Base-by-base conservation (phyloP, 805 yeast genomes). In the Myxozyma nipponensis region DNA sequence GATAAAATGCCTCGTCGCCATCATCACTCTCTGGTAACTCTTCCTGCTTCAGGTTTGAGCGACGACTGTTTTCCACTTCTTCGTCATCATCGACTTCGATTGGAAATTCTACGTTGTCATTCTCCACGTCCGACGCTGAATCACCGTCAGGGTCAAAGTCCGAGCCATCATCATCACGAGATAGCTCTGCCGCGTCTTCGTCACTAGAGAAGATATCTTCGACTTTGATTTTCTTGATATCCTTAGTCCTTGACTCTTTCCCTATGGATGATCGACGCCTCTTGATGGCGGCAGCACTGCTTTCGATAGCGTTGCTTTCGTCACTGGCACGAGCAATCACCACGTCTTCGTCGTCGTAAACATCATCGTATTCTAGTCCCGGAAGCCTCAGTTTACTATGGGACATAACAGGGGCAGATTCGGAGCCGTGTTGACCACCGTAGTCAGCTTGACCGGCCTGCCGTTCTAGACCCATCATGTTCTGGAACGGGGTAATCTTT, bases 401-500 rank as follows among this genome's bases (percentile, higher is more conserved):
- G 23, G 59, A 50, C 47, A 52, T 55, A 17, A 49, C 49, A 22
- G 47, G 42, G 23, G 28, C 23, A 5, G 44, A 17, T 17, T 13
- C 37, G 25, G 39, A 39, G 39, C 25, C 22, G 36, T 23, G 24
- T 9, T 34, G 44, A n/a, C 39, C 41, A 18, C 41, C 56, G 18
- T 44, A 38, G 60, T 47, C 77, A 66, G 1, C 84, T 83, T 0
- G 85, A 1, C 70, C 75, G 3, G 63, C 60, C 10, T 57, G 60
- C 36, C 73, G 74, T 17, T 71, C 74, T 59, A 87, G 84, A 1
- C 79, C 82, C 37, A 75, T 73, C 19, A 78, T 69, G 26, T 79
- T 78, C 9, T 96, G 95, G 72, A 93, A 93, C 0, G 98, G 98
- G 0, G 98, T 93, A 49, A 89, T 79, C 65, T 88, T 82, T 25